Evolutionary conservation across 768 basidiomycete species (phyloP), one percentile per base, ranked within the genome.

Genomic region (Tricholoma terreum): DNA sequence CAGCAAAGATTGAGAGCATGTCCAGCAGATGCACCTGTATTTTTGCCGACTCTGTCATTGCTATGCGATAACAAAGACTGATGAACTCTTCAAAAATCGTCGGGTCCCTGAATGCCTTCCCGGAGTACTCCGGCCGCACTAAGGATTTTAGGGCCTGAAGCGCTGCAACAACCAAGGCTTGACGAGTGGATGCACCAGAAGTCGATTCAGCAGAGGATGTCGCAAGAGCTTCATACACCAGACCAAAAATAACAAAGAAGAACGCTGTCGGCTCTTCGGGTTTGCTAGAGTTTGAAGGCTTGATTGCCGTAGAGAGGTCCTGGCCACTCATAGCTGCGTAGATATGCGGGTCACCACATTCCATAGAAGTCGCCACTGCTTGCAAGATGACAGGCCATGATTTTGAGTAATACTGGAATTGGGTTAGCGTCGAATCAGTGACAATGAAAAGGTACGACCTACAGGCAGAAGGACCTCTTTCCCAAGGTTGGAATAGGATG

Each of bases 391-490:
- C 80, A 0, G 84, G 75, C 87, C 94, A 96, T 1, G 94, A 82
- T 30, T 84, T 80, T 30, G 85, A 77, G 67, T 98, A 98, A 69
- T 96, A 98, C 95, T 97, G 63, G 9, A 42, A 51, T 61, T 34
- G 22, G 12, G 43, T 45, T 24, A 24, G 22, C 10, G 55, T 60
- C 43, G 57, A 22, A 45, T 52, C 2, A 17, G 35, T n/a, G 21
- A 34, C 8, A n/a, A 30, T 27, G 35, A 46, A 42, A 17, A 19
- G 49, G 56, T 8, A 53, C 5, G 5, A 77, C 90, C 67, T 66
- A 97, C 95, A 4, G 96, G 96, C 19, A 98, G 71, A 2, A 97
- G 74, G 6, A 97, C 92, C 60, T 98, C 96, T 61, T 90, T 86
- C 1, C 94, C 94, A 7, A 98, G 78, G 51, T 89, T 94, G 8